A percentile compares a stretch with the other conserved stretches of the same genome.
phyloP scores from a whole-genome alignment of 345 rosid species.

The Euclidium syriacum region DNA sequence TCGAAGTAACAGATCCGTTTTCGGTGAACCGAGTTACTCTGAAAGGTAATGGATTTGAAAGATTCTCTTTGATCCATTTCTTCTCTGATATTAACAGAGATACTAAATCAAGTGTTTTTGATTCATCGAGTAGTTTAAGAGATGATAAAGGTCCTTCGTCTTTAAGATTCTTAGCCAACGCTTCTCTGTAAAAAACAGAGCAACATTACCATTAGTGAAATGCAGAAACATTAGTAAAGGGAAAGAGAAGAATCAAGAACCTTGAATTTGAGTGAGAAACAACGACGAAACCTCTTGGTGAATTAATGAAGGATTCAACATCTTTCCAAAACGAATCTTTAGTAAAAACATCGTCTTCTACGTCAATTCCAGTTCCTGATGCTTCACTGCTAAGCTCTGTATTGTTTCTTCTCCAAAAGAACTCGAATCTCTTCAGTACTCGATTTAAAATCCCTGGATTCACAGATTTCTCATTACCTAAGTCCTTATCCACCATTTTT shows the following conservation, averaged over 20 bases:
- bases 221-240: conserved; percentile 9
- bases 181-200: conserved; percentile 41
- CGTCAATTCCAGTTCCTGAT: conserved; percentile 16
- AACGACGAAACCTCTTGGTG: conserved; percentile 44
- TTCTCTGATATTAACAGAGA: conserved; percentile 56
- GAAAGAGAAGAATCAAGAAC: conserved; percentile 32
- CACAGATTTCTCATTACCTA: conserved; percentile 12
- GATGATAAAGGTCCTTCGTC: conserved; percentile 50
- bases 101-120: conserved; percentile 49
- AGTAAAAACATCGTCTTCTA: conserved; percentile 31
- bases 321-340: conserved; percentile 52
- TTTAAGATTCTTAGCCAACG: conserved; percentile 49
- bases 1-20: conserved; percentile 24
- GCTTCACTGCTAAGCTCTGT: conserved; percentile 28
- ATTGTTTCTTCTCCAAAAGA: conserved; percentile 22
- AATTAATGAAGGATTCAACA: conserved; percentile 49
- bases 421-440: conserved; percentile 35
- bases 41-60: conserved; percentile 47
- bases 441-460: conserved; percentile 32
- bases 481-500: conserved; percentile 19
- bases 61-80: conserved; percentile 63
- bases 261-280: conserved; percentile 61
- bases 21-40: conserved; percentile 27
- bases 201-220: neutral
- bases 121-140: conserved; percentile 39